Conservation (phyloP, 192 early-diverging fungal species). For the Kappamyces sp. region DNA sequence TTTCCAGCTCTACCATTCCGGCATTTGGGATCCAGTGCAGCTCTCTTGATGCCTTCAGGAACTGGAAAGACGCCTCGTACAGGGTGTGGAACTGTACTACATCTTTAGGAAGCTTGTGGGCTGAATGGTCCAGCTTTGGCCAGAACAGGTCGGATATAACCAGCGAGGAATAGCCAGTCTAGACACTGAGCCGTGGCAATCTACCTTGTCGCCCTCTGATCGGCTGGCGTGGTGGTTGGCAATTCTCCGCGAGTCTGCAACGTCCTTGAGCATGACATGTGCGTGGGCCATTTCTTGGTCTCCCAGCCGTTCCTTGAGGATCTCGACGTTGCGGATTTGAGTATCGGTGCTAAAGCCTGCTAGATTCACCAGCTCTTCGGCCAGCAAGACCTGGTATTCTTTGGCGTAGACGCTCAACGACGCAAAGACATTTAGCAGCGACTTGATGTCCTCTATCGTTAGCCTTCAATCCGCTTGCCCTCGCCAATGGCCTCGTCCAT, state of each 20-base stretch:
- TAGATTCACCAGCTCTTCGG: neutral
- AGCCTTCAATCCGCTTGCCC: neutral
- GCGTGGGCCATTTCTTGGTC: constrained; percentile 7
- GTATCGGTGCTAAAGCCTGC: neutral
- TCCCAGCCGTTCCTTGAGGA: constrained; percentile 9
- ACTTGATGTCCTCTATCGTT: constrained; percentile 2
- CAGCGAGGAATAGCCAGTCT: neutral
- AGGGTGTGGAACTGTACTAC: neutral
- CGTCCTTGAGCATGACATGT: constrained; percentile 14
- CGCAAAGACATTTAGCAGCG: constrained; percentile 5
- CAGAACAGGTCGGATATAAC: constrained; percentile 1
- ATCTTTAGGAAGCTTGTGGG: neutral
- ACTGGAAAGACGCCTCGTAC: neutral
- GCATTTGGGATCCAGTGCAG: constrained; percentile 9
- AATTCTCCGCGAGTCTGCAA: constrained; percentile 12
- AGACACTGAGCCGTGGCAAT: neutral
- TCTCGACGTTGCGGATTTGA: constrained; percentile 13
- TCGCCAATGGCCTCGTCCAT: neutral
- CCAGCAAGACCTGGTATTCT: constrained; percentile 11
- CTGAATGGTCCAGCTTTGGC: constrained; percentile 3
- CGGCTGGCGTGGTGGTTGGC: constrained; percentile 1
- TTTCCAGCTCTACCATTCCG: constrained; percentile 1
- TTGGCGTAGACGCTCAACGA: constrained; percentile 8
- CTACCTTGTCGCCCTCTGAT: neutral
- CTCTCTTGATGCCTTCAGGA: neutral